Percentiles rank a stretch among this genome's conserved stretches.
phyloP scores from a whole-genome alignment of 768 basidiomycete genomes.

The Kwoniella bestiolae region DNA sequence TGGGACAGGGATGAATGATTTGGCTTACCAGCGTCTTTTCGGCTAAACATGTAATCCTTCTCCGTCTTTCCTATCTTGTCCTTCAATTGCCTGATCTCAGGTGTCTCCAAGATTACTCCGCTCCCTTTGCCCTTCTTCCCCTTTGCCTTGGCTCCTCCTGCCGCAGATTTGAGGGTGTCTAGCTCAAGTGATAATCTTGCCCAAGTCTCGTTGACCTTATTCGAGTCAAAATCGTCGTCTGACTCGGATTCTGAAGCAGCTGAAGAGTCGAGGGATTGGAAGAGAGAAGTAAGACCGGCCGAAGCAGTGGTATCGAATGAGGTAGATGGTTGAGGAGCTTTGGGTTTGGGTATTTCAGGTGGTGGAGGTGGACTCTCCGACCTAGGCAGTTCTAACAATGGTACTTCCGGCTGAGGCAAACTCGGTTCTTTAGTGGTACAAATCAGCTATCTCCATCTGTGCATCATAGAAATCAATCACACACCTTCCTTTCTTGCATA shows the following conservation, averaged over 20 bases:
- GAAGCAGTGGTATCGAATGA: background rate
- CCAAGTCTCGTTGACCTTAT: slow-evolving; percentile 46
- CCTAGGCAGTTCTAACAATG: slow-evolving; percentile 3
- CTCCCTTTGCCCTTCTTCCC: slow-evolving; percentile 42
- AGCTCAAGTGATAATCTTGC: slow-evolving; percentile 39
- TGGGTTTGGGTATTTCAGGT: background rate
- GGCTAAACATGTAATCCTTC: slow-evolving; percentile 56
- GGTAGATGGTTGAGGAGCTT: background rate
- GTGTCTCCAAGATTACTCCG: slow-evolving; percentile 42
- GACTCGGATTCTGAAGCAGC: slow-evolving; percentile 24
- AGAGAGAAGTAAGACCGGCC: slow-evolving; percentile 26
- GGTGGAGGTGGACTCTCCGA: background rate
- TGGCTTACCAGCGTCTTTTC: slow-evolving; percentile 53
- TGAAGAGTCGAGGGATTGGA: slow-evolving; percentile 30
- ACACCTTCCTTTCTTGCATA: slow-evolving; percentile 37
- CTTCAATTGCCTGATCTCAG: slow-evolving; percentile 44
- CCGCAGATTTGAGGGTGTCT: slow-evolving; percentile 32
- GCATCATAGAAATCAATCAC: background rate
- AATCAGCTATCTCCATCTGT: background rate
- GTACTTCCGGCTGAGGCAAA: slow-evolving; percentile 16
- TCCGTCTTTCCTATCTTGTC: slow-evolving; percentile 48
- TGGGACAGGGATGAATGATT: background rate
- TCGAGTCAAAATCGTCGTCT: slow-evolving; percentile 38
- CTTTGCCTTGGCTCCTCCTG: slow-evolving; percentile 26
- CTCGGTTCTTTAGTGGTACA: slow-evolving; percentile 2